Evolutionary conservation across 164 flowering plant species (phyloP).

Genomic region (Vitis riparia): DNA sequence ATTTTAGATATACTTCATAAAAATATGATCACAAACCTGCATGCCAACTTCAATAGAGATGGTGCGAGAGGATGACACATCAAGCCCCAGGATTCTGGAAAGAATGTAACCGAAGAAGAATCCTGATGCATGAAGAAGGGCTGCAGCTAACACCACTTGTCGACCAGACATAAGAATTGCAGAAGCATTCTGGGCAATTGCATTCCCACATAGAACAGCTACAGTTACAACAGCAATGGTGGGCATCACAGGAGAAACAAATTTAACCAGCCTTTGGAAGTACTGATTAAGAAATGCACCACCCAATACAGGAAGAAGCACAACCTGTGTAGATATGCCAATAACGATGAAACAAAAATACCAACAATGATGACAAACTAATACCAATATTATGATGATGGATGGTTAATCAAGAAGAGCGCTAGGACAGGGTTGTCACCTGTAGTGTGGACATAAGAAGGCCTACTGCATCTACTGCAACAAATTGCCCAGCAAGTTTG

Average conservation of each 20-base stretch:
- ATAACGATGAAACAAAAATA: too few species aligned
- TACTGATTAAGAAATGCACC: conserved; percentile 88
- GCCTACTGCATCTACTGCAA: conserved; percentile 82
- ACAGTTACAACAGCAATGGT: conserved; percentile 78
- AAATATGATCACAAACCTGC: conserved; percentile 54
- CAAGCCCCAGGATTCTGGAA: conserved; percentile 66
- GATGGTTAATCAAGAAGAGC: not conserved
- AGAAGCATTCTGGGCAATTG: conserved; percentile 79
- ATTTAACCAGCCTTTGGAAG: conserved; percentile 58
- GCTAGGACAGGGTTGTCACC: conserved; percentile 30
- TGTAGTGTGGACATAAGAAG: conserved; percentile 75
- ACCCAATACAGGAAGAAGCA: conserved; percentile 78
- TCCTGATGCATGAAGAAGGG: conserved; percentile 76
- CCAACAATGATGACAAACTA: not conserved
- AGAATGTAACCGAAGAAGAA: conserved; percentile 81
- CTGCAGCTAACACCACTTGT: conserved; percentile 68
- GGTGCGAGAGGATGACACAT: conserved; percentile 69
- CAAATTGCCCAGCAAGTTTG: conserved; percentile 91
- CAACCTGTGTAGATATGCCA: conserved; percentile 47
- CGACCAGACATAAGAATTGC: conserved; percentile 72
- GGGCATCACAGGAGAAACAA: conserved; percentile 84
- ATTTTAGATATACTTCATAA: not conserved
- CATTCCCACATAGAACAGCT: conserved; percentile 80
- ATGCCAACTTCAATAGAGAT: conserved; percentile 95
- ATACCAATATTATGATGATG: too few species aligned